Evolutionary conservation across 2,329 filamentous ascomycete genomes (phyloP).

Genomic region (Apiospora malaysiana): DNA sequence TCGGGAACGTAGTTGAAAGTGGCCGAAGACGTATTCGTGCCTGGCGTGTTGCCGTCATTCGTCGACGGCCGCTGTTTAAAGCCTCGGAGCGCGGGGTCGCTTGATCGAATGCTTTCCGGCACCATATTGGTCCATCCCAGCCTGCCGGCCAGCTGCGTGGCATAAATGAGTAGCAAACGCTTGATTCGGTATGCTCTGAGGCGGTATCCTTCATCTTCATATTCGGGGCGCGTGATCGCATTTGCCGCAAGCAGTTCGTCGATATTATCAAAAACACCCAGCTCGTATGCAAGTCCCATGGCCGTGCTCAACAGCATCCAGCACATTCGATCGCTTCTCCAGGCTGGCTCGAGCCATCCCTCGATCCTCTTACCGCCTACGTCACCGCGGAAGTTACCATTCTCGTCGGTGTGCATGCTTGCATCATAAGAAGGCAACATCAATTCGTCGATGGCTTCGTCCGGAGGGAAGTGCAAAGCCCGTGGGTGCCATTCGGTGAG

Average conservation of each 20-base stretch:
- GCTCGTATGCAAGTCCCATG: constrained; percentile 87
- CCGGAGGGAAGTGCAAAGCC: constrained; percentile 89
- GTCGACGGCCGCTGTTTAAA: constrained; percentile 54
- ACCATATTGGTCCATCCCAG: constrained; percentile 95
- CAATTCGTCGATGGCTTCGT: constrained; percentile 74
- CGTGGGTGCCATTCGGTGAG: constrained; percentile 97
- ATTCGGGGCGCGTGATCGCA: constrained; percentile 66
- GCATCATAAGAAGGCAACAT: constrained; percentile 66
- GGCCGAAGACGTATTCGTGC: constrained; percentile 63
- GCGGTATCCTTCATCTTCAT: constrained; percentile 78
- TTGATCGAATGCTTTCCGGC: constrained; percentile 67
- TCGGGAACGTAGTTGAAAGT: constrained; percentile 71
- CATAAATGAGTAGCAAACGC: constrained; percentile 85
- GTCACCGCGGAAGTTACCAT: constrained; percentile 54
- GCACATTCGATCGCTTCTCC: constrained; percentile 93
- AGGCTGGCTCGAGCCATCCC: constrained; percentile 95
- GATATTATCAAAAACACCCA: constrained; percentile 93
- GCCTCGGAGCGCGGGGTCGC: constrained; percentile 58
- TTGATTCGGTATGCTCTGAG: constrained; percentile 82
- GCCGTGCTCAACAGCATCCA: constrained; percentile 97
- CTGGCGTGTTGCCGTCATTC: constrained; percentile 64
- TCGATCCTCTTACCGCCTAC: constrained; percentile 86
- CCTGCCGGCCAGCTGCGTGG: constrained; percentile 90
- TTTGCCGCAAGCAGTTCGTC: constrained; percentile 70
- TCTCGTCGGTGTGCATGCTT: constrained; percentile 49